Evolutionary conservation across 1,284 basidiomycete genomes (phyloP).

Genomic region (Ustilago trichophora): DNA sequence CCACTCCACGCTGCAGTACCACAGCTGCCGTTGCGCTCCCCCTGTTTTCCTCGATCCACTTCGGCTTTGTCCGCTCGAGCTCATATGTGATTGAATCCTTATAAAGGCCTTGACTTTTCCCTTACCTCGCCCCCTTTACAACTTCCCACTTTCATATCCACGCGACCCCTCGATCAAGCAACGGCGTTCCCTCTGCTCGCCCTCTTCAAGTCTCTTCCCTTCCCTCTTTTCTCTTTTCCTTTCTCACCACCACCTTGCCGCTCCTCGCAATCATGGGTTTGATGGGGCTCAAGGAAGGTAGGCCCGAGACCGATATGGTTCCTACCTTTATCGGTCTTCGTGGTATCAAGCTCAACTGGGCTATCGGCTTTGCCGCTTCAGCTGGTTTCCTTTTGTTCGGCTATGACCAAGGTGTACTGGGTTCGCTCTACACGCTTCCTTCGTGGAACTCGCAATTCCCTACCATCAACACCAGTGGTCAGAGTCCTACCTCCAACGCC

Average conservation of each 20-base stretch:
- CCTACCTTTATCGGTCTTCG: slow-evolving; percentile 52
- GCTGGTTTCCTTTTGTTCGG: slow-evolving; percentile 64
- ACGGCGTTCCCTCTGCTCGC: not conserved
- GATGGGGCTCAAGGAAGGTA: slow-evolving; percentile 28
- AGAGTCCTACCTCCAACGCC: slow-evolving; percentile 28
- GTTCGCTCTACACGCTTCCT: slow-evolving; percentile 59
- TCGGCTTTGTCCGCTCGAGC: not conserved
- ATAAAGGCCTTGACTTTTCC: not conserved
- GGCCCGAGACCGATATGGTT: slow-evolving; percentile 43
- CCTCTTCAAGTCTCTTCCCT: not conserved
- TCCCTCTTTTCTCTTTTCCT: not conserved
- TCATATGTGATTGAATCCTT: not conserved
- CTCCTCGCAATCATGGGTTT: slow-evolving; percentile 39
- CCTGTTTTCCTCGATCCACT: not conserved
- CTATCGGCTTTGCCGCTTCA: slow-evolving; percentile 61
- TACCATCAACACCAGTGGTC: slow-evolving; percentile 46
- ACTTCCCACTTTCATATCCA: not conserved
- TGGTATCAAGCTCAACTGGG: slow-evolving; percentile 51
- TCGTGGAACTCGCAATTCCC: slow-evolving; percentile 56
- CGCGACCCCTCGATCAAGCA: not conserved
- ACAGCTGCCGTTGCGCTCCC: too few species aligned
- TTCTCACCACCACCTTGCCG: not conserved
- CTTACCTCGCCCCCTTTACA: not conserved
- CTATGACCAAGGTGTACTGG: slow-evolving; percentile 65
- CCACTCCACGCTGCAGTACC: too few species aligned